Evolutionary conservation across 2,329 filamentous ascomycete species (phyloP), one percentile per base, ranked within the genome.

Genomic region (Colletotrichum cuscutae): DNA sequence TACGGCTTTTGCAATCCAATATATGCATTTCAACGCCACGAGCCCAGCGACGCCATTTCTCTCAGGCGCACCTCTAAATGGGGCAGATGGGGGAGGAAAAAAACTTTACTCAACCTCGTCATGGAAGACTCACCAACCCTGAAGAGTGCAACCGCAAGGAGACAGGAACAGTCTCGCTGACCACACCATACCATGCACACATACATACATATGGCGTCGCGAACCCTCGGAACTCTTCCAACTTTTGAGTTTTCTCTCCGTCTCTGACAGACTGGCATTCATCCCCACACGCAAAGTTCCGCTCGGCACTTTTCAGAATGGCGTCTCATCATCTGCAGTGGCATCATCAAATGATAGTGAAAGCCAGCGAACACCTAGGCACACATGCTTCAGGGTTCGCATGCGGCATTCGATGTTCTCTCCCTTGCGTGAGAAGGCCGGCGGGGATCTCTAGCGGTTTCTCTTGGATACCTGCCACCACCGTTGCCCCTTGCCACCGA

Each of bases 171-270:
- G 30, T 30, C 32, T 59, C 59, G 46, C 32, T 59, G 35, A 49
- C 30, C 49, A 58, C 52, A 58, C 7, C 52, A 60, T 37, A 42
- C 37, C 37, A 42, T 42, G 19, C 37, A 37, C 35, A 42, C 37
- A 42, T 61, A 52, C 58, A 63, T 24, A 53, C 58, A 19, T 32
- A 12, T 53, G 42, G n/a, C 46, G 42, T 60, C 32, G 66, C 69
- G 54, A 46, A 56, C 53, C 46, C 67, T 61, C 68, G 35, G 70
- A 52, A 53, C 66, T 59, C 64, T 72, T 70, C 58, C 59, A 35
- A 7, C 19, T 72, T 69, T 72, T 72, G 70, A 72, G 59, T 72
- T 72, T 69, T 35, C 19, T 42, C 8, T 22, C n/a, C 53, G 52
- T 69, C 65, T 69, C 66, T 70, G 42, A 49, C 42, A 49, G 42